phyloP scores from a whole-genome alignment of 1,284 basidiomycete species.

The Ustilago shanxiensis region DNA sequence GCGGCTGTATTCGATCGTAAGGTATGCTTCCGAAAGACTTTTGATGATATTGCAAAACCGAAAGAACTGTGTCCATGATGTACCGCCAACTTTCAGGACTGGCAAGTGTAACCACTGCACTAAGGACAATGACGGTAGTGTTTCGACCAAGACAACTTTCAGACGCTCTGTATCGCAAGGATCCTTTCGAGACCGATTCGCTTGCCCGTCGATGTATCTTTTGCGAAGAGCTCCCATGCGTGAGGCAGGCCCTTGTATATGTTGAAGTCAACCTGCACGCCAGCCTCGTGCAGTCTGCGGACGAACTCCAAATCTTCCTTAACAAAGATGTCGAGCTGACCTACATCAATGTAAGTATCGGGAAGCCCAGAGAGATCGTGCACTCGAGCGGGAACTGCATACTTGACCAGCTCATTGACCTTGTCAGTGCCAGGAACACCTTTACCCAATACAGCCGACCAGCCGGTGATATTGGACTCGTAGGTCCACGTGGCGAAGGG shows the following conservation, averaged over 20 bases:
- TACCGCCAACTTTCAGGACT: no score
- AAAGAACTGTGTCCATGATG: no score
- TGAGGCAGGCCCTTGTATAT: conserved; percentile 33
- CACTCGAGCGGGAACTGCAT: conserved; percentile 28
- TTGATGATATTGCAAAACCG: no score
- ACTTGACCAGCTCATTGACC: conserved; percentile 22
- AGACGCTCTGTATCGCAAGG: conserved; percentile 24
- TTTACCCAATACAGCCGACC: conserved; percentile 29
- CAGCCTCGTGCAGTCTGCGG: conserved; percentile 26
- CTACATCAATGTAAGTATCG: conserved; percentile 35
- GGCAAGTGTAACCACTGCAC: no score
- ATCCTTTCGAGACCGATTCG: conserved; percentile 16
- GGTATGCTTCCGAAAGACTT: no score
- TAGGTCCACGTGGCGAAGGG: conserved; percentile 25
- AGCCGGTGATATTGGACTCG: conserved; percentile 26
- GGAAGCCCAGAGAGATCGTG: conserved; percentile 23
- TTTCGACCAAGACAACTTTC: neutral
- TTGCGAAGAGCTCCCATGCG: conserved; percentile 31
- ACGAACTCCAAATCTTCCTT: conserved; percentile 27
- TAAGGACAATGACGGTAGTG: no score
- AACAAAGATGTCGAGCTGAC: conserved; percentile 41
- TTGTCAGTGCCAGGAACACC: conserved; percentile 22
- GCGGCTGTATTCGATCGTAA: no score
- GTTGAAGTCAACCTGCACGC: conserved; percentile 30
- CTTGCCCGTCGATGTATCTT: conserved; percentile 9